Evolutionary conservation across 1,284 basidiomycete species (phyloP), one percentile per base, ranked within the genome.

Genomic region (Cystobasidium slooffiae): DNA sequence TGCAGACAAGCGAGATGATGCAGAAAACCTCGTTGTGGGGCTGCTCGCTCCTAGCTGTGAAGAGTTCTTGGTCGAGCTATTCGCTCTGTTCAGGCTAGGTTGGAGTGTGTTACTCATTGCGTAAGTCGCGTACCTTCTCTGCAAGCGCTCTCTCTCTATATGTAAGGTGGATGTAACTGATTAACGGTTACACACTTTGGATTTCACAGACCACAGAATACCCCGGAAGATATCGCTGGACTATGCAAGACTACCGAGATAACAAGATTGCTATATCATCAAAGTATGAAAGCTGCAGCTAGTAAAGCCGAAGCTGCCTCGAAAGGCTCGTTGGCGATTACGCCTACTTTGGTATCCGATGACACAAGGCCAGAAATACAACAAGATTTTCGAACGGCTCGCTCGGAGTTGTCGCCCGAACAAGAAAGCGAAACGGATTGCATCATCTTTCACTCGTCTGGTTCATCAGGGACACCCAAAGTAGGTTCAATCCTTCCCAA

Each of bases 191-290:
- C 14, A 37, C 6, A 8, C 6, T 77, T 41, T 20, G 37, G 31
- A 43, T 44, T 53, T 47, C 39, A 6, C 72, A 79, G 83, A 55
- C 77, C 82, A 0, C 82, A 88, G 81, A 88, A 88, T 80, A 86
- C 86, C 0, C 82, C 86, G 0, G 82, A 87, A 0, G 87, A 88
- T 4, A 84, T 88, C 41, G 86, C 86, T 0, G 87, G 88, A 78
- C 82, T 89, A 56, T 82, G 85, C 78, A 83, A 84, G 49, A 78
- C 83, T n/a, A 88, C 87, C 1, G 80, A 84, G 10, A 81, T 85
- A 0, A 81, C 82, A 0, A 84, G 85, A 73, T 76, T 89, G 22
- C 84, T 88, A 69, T 85, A 84, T 65, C 84, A 86, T 9, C 58
- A 75, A 4, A 80, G 78, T 8, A 83, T 83, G 74, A 76, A 81